Evolutionary conservation across 371 early-diverging fungal genomes (phyloP), one percentile per base, ranked within the genome.

Genomic region (Thermomucor indicae-seudaticae): DNA sequence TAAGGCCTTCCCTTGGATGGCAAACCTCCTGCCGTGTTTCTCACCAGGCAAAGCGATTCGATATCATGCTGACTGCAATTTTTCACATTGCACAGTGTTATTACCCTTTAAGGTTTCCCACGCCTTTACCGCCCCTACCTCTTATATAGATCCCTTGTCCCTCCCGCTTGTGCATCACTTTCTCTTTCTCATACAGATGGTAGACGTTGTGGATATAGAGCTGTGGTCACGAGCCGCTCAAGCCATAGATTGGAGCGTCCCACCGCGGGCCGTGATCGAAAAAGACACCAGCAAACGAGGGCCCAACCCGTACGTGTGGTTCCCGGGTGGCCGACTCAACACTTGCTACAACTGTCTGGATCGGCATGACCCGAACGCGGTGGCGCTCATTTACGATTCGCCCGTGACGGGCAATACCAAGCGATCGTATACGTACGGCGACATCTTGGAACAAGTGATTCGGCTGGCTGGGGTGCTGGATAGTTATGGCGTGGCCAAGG

Each of bases 301-400:
- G 1, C 58, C 62, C 7, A 67, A 72, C 43, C 69, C 72, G 0
- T 78, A 75, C 32, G 55, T 63, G 16, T 88, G 88, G 88, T 88
- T 86, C 67, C 80, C 79, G 23, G 81, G 78, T 29, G 88, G 85
- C 6, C 58, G 68, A 43, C 67, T 98, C 45, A 98, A 98, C 72
- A 91, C 91, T 2, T 86, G 92, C 62, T 92, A 89, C 72, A 98
- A 96, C 62, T 88, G 90, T 51, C 72, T 98, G 14, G 98, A 97
- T 67, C 86, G 96, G 19, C 93, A 95, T 62, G 50, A 53, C 17
- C 57, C 52, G 7, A 51, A 79, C 35, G 77, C 75, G 20, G 47
- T 72, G 0, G 96, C 93, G 30, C 66, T 96, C 31, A 87, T 91
- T 27, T 91, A 86, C 59, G 86, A 91, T 44, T 84, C 85, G n/a